Conservation (phyloP, 2,329 filamentous ascomycete genomes). For the Xylariaceae sp. region DNA sequence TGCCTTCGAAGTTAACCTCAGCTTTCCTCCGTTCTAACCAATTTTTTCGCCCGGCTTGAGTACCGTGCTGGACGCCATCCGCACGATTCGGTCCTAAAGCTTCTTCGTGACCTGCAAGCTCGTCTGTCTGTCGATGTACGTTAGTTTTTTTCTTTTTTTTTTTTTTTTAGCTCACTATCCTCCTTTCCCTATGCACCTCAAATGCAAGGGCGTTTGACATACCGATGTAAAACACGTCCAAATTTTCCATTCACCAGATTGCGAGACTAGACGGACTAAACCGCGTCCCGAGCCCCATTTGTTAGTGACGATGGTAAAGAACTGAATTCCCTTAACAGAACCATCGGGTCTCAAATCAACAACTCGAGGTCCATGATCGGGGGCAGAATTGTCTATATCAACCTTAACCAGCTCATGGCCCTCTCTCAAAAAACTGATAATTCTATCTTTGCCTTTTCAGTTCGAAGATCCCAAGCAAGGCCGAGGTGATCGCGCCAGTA, state of each 20-base stretch:
- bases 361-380: slow-evolving; percentile 39
- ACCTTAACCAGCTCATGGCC: slow-evolving; percentile 35
- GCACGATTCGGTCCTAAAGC: slow-evolving; percentile 39
- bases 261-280: slow-evolving; percentile 43
- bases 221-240: slow-evolving; percentile 55
- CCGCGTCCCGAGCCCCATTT: slow-evolving; percentile 48
- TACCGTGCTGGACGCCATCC: slow-evolving; percentile 48
- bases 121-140: slow-evolving; percentile 44
- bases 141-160: no score
- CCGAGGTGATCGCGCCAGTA: slow-evolving; percentile 60
- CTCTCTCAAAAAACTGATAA: slow-evolving; percentile 34
- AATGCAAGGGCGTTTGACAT: no score
- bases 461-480: slow-evolving; percentile 55
- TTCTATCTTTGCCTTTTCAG: slow-evolving; percentile 45
- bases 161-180: no score
- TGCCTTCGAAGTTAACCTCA: slow-evolving; percentile 46
- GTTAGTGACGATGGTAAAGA: slow-evolving; percentile 48
- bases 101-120: slow-evolving; percentile 46
- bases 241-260: slow-evolving; percentile 48
- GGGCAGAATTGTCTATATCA: slow-evolving; percentile 38
- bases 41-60: slow-evolving; percentile 45
- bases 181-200: neutral
- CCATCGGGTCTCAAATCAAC: slow-evolving; percentile 42
- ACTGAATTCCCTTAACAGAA: slow-evolving; percentile 46
- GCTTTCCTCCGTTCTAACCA: slow-evolving; percentile 49